Evolutionary conservation across 768 basidiomycete genomes (phyloP).

Genomic region (Amanita jacksonii): DNA sequence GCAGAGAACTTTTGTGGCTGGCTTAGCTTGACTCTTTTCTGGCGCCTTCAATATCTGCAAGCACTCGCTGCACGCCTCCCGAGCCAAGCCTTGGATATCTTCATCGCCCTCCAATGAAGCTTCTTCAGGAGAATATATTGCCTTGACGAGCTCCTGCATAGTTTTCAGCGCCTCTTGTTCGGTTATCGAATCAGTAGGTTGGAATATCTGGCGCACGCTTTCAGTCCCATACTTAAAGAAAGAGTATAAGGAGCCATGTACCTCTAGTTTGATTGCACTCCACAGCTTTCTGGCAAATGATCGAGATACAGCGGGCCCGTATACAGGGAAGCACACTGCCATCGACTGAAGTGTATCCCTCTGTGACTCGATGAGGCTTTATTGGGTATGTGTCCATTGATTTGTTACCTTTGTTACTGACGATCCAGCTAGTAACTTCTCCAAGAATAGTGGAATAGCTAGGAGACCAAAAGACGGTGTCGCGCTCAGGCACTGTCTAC

Average conservation of each 20-base stretch:
- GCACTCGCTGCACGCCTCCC: slow-evolving; percentile 74
- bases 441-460: slow-evolving; percentile 82
- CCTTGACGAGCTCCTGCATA: slow-evolving; percentile 61
- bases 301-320: slow-evolving; percentile 55
- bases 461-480: slow-evolving; percentile 76
- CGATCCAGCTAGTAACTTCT: slow-evolving; percentile 81
- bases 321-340: slow-evolving; percentile 70
- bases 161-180: slow-evolving; percentile 68
- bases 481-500: slow-evolving; percentile 63
- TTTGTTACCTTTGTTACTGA: slow-evolving; percentile 69
- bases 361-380: slow-evolving; percentile 29
- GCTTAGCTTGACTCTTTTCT: slow-evolving; percentile 87
- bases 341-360: slow-evolving; percentile 80
- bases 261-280: slow-evolving; percentile 89
- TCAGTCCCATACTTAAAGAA: slow-evolving; percentile 3
- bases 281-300: slow-evolving; percentile 72
- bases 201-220: slow-evolving; percentile 60
- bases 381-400: not conserved
- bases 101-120: slow-evolving; percentile 27
- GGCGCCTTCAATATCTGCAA: slow-evolving; percentile 75
- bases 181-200: slow-evolving; percentile 73
- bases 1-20: slow-evolving; percentile 78
- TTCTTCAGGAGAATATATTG: slow-evolving; percentile 50
- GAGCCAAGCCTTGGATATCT: slow-evolving; percentile 50
- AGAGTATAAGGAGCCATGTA: slow-evolving; percentile 21